Percentiles rank a stretch among this genome's conserved stretches.
These are phyloP conservation scores for Lagenidium giganteum DNA, from an alignment of 352 stramenopile species.

Conservation along the genomic window DNA sequence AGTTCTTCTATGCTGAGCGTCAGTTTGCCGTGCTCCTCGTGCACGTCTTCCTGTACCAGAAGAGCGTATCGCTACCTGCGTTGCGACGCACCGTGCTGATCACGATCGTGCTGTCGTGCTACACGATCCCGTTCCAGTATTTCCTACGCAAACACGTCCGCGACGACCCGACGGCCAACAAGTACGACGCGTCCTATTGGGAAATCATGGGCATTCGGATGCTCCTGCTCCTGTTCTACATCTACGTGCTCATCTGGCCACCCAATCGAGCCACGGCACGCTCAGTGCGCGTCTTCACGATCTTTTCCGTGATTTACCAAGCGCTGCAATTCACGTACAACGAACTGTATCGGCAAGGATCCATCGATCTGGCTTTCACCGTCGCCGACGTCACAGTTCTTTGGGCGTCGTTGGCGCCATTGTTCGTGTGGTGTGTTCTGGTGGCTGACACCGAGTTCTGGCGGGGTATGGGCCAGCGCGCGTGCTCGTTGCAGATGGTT, in stretches of 20 bases:
- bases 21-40: slow-evolving; percentile 35
- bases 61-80: slow-evolving; percentile 31
- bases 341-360: slow-evolving; percentile 6
- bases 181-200: slow-evolving; percentile 2
- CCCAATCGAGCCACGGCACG: slow-evolving; percentile 8
- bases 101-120: slow-evolving; percentile 24
- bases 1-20: slow-evolving; percentile 22
- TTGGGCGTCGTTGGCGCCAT: slow-evolving; percentile 9
- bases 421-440: slow-evolving; percentile 22
- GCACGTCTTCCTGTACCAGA: slow-evolving; percentile 35
- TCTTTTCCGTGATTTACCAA: slow-evolving; percentile 8
- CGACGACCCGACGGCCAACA: background rate
- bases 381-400: slow-evolving; percentile 8
- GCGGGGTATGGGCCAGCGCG: slow-evolving; percentile 12
- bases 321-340: slow-evolving; percentile 4
- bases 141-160: background rate
- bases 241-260: slow-evolving; percentile 1
- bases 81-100: slow-evolving; percentile 24
- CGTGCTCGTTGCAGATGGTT: slow-evolving; percentile 4
- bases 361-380: slow-evolving; percentile 9
- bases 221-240: slow-evolving; percentile 1
- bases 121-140: slow-evolving; percentile 21
- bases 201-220: background rate
- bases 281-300: slow-evolving; percentile 4
- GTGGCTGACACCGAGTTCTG: slow-evolving; percentile 20